phyloP scores from a whole-genome alignment of 345 rosid genomes.

The Melaleuca quinquenervia region DNA sequence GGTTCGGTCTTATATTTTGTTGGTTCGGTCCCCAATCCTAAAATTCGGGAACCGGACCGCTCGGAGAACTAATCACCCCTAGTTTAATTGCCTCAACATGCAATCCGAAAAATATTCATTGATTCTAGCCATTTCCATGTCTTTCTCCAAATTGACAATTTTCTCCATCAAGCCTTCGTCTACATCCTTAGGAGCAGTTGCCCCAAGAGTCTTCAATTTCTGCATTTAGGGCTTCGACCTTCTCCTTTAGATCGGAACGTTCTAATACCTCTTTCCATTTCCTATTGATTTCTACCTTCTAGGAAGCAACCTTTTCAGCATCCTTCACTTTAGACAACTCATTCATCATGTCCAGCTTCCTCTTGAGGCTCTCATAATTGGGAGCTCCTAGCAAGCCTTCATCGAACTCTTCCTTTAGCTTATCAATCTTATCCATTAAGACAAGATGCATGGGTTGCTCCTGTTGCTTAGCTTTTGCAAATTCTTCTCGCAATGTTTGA shows the following conservation, averaged over 20 bases:
- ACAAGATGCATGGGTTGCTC: conserved; percentile 51
- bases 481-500: conserved; percentile 32
- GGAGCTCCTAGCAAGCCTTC: conserved; percentile 42
- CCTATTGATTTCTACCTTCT: conserved; percentile 42
- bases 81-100: conserved; percentile 33
- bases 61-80: no score
- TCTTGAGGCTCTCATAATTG: conserved; percentile 45
- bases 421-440: conserved; percentile 44
- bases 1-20: no score
- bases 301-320: conserved; percentile 14
- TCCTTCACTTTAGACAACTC: conserved; percentile 55
- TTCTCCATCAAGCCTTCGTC: conserved; percentile 47
- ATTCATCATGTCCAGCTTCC: conserved; percentile 62
- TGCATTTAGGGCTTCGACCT: conserved; percentile 49
- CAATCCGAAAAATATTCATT: conserved; percentile 48
- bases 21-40: no score
- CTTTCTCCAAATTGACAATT: conserved; percentile 27
- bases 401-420: conserved; percentile 54
- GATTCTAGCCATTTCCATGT: conserved; percentile 37
- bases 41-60: no score
- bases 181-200: conserved; percentile 39
- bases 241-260: conserved; percentile 51
- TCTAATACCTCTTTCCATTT: conserved; percentile 46
- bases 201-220: conserved; percentile 35
- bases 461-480: conserved; percentile 34